Conservation (phyloP, 1,139 yeast genomes). For the Saccharomycopsis hybrid region DNA sequence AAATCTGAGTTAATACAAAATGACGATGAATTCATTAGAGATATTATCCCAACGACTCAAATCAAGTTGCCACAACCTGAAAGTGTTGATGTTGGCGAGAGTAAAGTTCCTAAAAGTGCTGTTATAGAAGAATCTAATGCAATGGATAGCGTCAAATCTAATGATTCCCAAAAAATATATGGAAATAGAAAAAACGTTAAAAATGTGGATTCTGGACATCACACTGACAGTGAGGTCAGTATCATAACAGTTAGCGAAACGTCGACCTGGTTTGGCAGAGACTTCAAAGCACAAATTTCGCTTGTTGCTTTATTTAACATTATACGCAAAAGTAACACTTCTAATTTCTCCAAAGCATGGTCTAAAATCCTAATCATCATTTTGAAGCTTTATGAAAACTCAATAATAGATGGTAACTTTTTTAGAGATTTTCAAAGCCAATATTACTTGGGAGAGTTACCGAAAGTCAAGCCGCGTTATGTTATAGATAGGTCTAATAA, state of each 20-base stretch:
- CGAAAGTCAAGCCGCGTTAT: conserved; percentile 59
- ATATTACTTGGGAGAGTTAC: conserved; percentile 42
- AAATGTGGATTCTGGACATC: conserved; percentile 39
- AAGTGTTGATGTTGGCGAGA: not conserved
- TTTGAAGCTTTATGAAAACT: conserved; percentile 63
- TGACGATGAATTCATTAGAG: conserved; percentile 23
- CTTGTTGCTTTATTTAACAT: conserved; percentile 79
- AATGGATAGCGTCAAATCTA: not conserved
- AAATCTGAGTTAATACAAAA: conserved; percentile 21
- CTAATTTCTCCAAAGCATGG: conserved; percentile 46
- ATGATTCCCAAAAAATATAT: conserved; percentile 4
- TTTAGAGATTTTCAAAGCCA: conserved; percentile 58
- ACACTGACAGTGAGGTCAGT: conserved; percentile 38
- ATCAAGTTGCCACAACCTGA: conserved; percentile 25
- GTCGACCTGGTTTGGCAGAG: conserved; percentile 81
- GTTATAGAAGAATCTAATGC: no score
- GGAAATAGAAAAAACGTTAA: conserved; percentile 21
- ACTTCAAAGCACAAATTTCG: conserved; percentile 87
- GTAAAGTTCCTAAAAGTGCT: no score
- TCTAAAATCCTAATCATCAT: conserved; percentile 50
- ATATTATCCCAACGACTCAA: conserved; percentile 30
- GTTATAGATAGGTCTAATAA: conserved; percentile 37
- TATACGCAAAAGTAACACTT: conserved; percentile 45
- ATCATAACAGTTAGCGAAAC: conserved; percentile 71
- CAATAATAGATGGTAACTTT: conserved; percentile 62